These are phyloP conservation scores for Aspergillus sp. DNA, from an alignment of 2,329 filamentous ascomycete species.

Conservation along the genomic window DNA sequence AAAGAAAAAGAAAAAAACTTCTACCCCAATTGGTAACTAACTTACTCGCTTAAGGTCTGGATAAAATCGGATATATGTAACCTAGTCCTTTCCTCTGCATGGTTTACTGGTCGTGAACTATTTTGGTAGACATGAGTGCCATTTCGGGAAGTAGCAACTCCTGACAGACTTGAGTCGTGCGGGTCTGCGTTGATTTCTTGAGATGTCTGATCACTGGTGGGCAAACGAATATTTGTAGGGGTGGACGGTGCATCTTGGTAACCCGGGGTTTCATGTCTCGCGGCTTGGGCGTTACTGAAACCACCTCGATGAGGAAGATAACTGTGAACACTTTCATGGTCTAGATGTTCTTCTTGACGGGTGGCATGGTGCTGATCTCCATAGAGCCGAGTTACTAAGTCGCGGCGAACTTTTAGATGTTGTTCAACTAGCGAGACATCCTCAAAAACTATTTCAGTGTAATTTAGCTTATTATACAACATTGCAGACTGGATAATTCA, in stretches of 20 bases:
- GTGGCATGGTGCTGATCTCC: background rate
- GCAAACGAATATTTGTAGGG: background rate
- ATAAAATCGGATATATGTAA: no score
- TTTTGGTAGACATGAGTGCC: no score
- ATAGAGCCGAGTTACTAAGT: constrained; percentile 1
- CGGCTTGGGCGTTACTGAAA: background rate
- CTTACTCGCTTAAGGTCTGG: no score
- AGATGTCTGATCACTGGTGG: background rate
- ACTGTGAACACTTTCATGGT: background rate
- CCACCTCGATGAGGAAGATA: background rate
- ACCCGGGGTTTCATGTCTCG: background rate
- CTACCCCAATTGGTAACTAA: no score
- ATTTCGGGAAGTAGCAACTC: background rate
- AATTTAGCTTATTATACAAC: background rate
- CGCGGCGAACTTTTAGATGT: background rate
- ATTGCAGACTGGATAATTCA: background rate
- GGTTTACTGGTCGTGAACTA: no score
- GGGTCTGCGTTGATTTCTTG: background rate
- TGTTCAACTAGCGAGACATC: constrained; percentile 2
- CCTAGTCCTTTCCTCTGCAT: no score
- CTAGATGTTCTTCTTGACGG: background rate
- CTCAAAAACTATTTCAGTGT: constrained; percentile 1
- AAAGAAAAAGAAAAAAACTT: no score
- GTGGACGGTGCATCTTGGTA: background rate
- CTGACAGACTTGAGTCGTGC: background rate